A percentile compares a stretch with the other conserved stretches of the same genome.
These are phyloP conservation scores for Spathaspora gorwiae DNA, from an alignment of 805 yeast species.

Conservation along the genomic window DNA sequence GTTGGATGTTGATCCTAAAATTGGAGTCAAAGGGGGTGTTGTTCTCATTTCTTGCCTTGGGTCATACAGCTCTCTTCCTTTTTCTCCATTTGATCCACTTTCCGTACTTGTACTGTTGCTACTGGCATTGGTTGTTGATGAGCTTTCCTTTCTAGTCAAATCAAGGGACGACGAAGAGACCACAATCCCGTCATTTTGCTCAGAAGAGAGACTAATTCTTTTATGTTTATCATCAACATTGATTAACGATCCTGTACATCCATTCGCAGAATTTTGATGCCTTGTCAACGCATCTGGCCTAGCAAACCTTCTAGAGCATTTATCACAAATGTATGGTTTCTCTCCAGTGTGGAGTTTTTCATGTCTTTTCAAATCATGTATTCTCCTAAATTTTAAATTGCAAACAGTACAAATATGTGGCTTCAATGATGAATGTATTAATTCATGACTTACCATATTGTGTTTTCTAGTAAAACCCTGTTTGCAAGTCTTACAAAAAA, in stretches of 20 bases:
- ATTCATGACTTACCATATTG: conserved; percentile 66
- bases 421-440: conserved; percentile 61
- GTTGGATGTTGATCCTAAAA: neutral
- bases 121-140: neutral
- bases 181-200: neutral
- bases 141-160: neutral
- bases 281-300: conserved; percentile 72
- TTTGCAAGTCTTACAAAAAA: conserved; percentile 54
- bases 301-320: conserved; percentile 64
- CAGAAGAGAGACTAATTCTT: neutral
- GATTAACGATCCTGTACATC: conserved; percentile 19
- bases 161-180: neutral
- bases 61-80: neutral
- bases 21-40: neutral
- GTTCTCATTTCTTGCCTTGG: neutral
- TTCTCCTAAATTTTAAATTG: conserved; percentile 57
- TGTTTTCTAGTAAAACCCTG: conserved; percentile 69
- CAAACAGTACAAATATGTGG: conserved; percentile 65
- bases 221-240: neutral
- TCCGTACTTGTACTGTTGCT: neutral
- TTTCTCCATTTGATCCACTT: neutral
- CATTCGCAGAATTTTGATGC: conserved; percentile 49
- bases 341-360: conserved; percentile 73
- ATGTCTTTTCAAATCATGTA: conserved; percentile 75
- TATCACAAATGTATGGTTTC: conserved; percentile 57